Percentiles rank a stretch among this genome's conserved stretches.
These are phyloP conservation scores for Cicer yamashitae DNA, from an alignment of 306 rosid genomes.

Conservation along the genomic window DNA sequence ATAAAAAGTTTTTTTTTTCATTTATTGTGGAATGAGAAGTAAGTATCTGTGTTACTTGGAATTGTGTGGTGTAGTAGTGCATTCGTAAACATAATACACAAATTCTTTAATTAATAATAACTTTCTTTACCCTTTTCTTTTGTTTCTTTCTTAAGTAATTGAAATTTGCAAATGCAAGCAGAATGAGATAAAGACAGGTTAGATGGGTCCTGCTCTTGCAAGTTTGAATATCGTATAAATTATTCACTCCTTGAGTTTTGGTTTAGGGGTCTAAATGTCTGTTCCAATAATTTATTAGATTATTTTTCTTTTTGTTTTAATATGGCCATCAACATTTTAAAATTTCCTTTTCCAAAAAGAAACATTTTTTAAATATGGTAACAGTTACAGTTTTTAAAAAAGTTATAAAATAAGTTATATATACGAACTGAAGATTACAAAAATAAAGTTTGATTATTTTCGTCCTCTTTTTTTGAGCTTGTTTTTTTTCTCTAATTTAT, in stretches of 20 bases:
- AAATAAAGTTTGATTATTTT: no score
- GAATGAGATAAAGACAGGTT: background rate
- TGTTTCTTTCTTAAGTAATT: conserved; percentile 20
- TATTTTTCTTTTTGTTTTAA: background rate
- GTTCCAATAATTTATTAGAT: background rate
- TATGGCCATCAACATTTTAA: background rate
- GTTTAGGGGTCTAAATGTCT: conserved; percentile 8
- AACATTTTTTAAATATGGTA: no score
- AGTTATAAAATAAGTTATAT: no score
- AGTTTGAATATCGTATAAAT: background rate
- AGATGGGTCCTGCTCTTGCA: conserved; percentile 23
- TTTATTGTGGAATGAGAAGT: background rate
- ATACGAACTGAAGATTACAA: no score
- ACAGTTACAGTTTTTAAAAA: no score
- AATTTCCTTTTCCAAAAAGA: no score
- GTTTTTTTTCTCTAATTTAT: no score
- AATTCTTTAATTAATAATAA: background rate
- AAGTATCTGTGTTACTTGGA: background rate
- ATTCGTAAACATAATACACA: background rate
- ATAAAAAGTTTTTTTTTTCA: no score
- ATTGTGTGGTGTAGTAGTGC: background rate
- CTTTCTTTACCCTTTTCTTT: background rate
- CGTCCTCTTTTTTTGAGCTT: no score
- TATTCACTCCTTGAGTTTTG: background rate
- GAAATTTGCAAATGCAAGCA: background rate